Evolutionary conservation across 2,329 filamentous ascomycete genomes (phyloP), one percentile per base, ranked within the genome.

Genomic region (Hypoxylon sp.): DNA sequence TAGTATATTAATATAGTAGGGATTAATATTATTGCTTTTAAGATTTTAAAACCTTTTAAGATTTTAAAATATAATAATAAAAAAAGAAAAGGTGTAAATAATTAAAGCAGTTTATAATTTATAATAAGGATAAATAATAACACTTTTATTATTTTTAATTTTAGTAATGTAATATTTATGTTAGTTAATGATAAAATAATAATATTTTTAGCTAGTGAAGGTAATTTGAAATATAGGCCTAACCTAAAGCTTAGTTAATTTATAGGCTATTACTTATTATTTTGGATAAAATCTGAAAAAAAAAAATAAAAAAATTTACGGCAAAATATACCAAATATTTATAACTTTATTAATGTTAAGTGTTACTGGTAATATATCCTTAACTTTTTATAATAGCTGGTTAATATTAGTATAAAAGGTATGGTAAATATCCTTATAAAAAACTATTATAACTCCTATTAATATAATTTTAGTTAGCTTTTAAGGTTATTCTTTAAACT

Each of bases 1-100:
- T 42, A 53, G 44, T 42, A 44, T 44, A 44, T 53, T 53, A 53
- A 42, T 22, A n/a, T n/a, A n/a, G n/a, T n/a, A n/a, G n/a, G n/a
- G n/a, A n/a, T n/a, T n/a, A n/a, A n/a, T n/a, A n/a, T n/a, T n/a
- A n/a, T n/a, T n/a, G n/a, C 40, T 38, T 24, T 52, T 52, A 24
- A 52, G 22, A 14, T 36, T 36, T 42, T n/a, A 26, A 32, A 38
- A 16, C 22, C 40, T 38, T 24, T 52, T 52, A 24, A 52, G 22
- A 14, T 36, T 36, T 42, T n/a, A 26, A 32, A 38, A 16, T 40
- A 26, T 26, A 1, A 1, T n/a, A 1, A 16, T 52, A 26, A 40
- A 40, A 16, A 32, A 20, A 8, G 0, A 48, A 48, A 28, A 16
- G n/a, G n/a, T n/a, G 8, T n/a, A 48, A 28, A 7, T 48, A 48